phyloP scores from a whole-genome alignment of 345 rosid genomes.

The Turnera subulata region DNA sequence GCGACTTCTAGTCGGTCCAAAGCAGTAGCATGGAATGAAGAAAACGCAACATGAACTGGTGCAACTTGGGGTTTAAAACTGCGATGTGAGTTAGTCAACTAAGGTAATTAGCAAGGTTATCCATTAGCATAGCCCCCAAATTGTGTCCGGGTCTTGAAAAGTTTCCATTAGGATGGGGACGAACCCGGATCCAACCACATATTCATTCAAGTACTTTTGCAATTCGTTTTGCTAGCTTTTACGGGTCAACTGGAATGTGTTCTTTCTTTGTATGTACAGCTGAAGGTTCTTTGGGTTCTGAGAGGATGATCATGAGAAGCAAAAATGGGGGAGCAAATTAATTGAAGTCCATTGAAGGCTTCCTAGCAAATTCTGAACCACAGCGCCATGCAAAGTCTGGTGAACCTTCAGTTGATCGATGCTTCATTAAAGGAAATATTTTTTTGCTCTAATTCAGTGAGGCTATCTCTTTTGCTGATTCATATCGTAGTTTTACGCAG shows the following conservation, averaged over 20 bases:
- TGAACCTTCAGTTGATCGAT: conserved; percentile 16
- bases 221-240: conserved; percentile 1
- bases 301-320: conserved; percentile 45
- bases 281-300: conserved; percentile 69
- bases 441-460: too few species aligned
- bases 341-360: conserved; percentile 18
- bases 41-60: too few species aligned
- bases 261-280: conserved; percentile 31
- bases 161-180: too few species aligned
- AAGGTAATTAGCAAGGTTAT: too few species aligned
- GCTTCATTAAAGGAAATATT: too few species aligned
- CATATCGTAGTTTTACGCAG: conserved; percentile 18
- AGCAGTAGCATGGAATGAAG: too few species aligned
- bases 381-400: conserved; percentile 32
- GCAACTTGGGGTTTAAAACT: too few species aligned
- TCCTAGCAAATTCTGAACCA: conserved; percentile 20
- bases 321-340: conserved; percentile 37
- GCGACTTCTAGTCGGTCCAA: too few species aligned
- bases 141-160: too few species aligned
- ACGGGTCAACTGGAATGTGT: conserved; percentile 2
- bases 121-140: background rate
- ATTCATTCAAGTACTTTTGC: background rate
- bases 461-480: too few species aligned
- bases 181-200: too few species aligned
- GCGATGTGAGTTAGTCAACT: too few species aligned